Evolutionary conservation across 441 rosid species (phyloP).

Genomic region (Manihot esculenta): DNA sequence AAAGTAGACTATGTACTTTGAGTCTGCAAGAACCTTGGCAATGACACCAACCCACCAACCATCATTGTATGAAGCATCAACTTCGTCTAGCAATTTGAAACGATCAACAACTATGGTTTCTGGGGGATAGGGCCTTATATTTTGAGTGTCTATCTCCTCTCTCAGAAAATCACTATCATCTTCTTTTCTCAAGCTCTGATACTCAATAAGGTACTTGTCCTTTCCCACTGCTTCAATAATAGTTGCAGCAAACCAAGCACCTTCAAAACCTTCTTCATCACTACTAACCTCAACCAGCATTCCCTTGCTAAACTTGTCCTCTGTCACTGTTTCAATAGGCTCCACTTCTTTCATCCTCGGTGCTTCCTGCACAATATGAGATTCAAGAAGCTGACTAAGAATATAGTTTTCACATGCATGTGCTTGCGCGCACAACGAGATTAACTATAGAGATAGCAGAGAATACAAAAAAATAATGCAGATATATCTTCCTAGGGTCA

Average conservation of each 20-base stretch:
- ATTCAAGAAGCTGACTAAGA: slow-evolving; percentile 9
- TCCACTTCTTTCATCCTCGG: slow-evolving; percentile 16
- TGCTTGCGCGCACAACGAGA: too few relatives aligned
- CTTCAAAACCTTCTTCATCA: slow-evolving; percentile 82
- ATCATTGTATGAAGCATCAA: slow-evolving; percentile 76
- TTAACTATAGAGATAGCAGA: not conserved
- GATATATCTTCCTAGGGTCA: too few relatives aligned
- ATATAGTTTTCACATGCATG: not conserved
- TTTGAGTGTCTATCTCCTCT: slow-evolving; percentile 50
- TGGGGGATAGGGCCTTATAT: slow-evolving; percentile 70
- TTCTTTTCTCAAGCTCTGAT: slow-evolving; percentile 61
- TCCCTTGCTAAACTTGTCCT: slow-evolving; percentile 40
- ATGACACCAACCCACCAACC: slow-evolving; percentile 89
- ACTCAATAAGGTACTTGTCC: slow-evolving; percentile 57
- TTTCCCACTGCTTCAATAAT: slow-evolving; percentile 42
- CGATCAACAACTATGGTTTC: slow-evolving; percentile 32
- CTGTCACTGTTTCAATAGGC: slow-evolving; percentile 19
- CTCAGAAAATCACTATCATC: slow-evolving; percentile 65
- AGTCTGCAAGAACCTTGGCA: slow-evolving; percentile 43
- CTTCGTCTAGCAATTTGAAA: slow-evolving; percentile 59
- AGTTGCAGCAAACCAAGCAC: slow-evolving; percentile 82
- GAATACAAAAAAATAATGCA: not conserved
- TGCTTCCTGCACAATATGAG: slow-evolving; percentile 19
- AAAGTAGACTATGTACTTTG: slow-evolving; percentile 56
- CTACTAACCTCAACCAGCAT: slow-evolving; percentile 67